Conservation (phyloP, 306 rosid species). For the Gynostemma pentaphyllum region DNA sequence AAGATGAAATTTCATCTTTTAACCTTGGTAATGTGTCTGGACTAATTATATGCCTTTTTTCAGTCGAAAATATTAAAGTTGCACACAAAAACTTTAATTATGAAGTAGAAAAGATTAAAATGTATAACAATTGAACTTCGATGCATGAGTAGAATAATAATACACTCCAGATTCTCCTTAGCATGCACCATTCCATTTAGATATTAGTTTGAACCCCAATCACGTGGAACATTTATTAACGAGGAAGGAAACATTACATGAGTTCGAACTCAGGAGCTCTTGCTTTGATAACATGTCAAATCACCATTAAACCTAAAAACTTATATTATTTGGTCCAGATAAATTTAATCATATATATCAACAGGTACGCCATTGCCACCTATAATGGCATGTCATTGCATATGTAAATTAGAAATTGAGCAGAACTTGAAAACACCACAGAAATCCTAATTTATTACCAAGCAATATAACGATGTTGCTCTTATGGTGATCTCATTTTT, state of each 20-base stretch:
- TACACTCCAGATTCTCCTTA: too few species aligned
- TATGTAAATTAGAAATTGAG: background rate
- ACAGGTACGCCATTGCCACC: background rate
- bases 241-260: too few species aligned
- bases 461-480: background rate
- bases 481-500: background rate
- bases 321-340: too few species aligned
- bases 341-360: too few species aligned
- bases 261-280: too few species aligned
- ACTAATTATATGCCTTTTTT: background rate
- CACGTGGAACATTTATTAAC: too few species aligned
- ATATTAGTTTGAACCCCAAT: too few species aligned
- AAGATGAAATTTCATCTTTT: slow-evolving; percentile 69
- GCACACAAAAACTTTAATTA: background rate
- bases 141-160: background rate
- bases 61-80: background rate
- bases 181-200: too few species aligned
- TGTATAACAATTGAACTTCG: background rate
- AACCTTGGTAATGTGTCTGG: slow-evolving; percentile 43
- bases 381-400: too few species aligned
- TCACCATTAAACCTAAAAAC: too few species aligned
- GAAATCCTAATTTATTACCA: background rate
- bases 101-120: background rate
- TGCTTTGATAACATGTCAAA: too few species aligned
- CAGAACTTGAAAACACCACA: background rate